Base-by-base conservation (phyloP, 129 eudicot genomes). In the Chrysanthemum lavandulifolium region DNA sequence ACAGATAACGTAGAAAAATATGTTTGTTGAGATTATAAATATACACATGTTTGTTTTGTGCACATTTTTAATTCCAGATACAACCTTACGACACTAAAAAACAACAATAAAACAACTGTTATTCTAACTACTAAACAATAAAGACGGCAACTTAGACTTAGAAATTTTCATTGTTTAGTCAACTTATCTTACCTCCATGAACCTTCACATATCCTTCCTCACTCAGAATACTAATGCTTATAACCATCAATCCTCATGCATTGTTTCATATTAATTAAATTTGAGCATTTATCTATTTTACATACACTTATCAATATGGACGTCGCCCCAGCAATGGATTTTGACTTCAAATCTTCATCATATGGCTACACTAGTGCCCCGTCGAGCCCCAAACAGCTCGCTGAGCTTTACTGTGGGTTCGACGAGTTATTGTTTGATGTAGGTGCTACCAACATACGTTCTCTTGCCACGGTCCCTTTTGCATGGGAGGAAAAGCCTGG, bases 341-440 rank as follows among this genome's bases (percentile, higher is more conserved):
- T 83, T 62, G 82, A 82, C 54, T 87, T 87, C 83, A 83, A 47
- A 67, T 55, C 80, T 0, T 85, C 92, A 13, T 68, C 61, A 31
- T 73, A 62, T 3, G 63, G 75, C 78, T 86, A 82, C 72, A 76
- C 63, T 33, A 91, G 91, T 68, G 93, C 97, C 76, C 93, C 97
- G 3, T 25, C 88, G 0, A 85, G 85, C 65, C 97, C 96, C 21
- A 68, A 75, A 3, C 85, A 65, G 3, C 49, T 82, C 18, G 33
- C 81, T 3, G 80, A 76, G 12, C 14, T 76, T 43, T 67, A 67
- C 36, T 18, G 53, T 52, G 87, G 84, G 21, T 77, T 87, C 40
- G 84, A 85, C 11, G 83, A 69, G 47, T 67, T 77, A 25, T 57
- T 82, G 61, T 57, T 76, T 33, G 13, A 57, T 23, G 27, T 21